These are phyloP conservation scores for Cladosporium sp. DNA, from an alignment of 2,329 filamentous ascomycete species.

Conservation along the genomic window DNA sequence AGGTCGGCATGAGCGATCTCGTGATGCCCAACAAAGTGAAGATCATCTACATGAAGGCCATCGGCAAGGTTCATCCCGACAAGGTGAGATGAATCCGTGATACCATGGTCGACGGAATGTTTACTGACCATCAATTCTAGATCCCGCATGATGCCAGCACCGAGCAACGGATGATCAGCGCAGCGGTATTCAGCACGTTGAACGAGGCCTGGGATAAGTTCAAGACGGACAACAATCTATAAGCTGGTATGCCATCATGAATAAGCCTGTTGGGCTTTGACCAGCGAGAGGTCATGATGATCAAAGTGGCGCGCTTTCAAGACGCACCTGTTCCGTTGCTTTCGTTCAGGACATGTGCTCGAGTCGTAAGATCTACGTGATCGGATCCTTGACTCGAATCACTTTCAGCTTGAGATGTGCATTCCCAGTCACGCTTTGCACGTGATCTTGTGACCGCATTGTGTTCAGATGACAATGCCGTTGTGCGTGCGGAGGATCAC, in stretches of 20 bases:
- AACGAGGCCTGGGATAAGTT: constrained; percentile 72
- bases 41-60: constrained; percentile 98
- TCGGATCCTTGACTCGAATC: background rate
- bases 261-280: background rate
- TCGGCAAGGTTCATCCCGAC: constrained; percentile 96
- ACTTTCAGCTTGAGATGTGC: background rate
- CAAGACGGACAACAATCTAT: constrained; percentile 62
- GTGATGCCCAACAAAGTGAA: constrained; percentile 95
- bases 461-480: background rate
- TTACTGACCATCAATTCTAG: constrained; percentile 38
- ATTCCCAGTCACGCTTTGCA: background rate
- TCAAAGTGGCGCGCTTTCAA: background rate
- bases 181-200: constrained; percentile 63
- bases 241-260: constrained; percentile 12
- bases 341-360: background rate
- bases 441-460: background rate
- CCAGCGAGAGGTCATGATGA: background rate
- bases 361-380: background rate
- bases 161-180: constrained; percentile 67
- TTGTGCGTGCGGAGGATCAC: background rate
- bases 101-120: background rate
- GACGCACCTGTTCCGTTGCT: background rate
- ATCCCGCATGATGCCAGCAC: constrained; percentile 64
- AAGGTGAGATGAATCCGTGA: constrained; percentile 68
- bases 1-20: constrained; percentile 89